Evolutionary conservation across 345 rosid genomes (phyloP).

Genomic region (Moricandia moricandioides): DNA sequence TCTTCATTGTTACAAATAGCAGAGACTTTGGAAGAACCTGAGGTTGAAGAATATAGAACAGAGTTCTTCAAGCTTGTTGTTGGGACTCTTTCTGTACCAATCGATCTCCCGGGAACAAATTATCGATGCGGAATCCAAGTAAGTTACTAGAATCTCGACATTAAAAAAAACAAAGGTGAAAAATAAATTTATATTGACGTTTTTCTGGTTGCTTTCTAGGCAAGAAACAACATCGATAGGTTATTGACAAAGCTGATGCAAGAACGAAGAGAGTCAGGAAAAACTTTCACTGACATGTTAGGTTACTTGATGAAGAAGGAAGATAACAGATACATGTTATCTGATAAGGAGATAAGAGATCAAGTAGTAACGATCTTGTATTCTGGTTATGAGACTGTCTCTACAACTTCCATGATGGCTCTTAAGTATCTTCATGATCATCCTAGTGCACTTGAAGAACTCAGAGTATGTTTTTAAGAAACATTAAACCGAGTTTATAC

Average conservation of each 20-base stretch:
- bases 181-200: not conserved
- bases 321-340: slow-evolving; percentile 44
- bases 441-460: slow-evolving; percentile 62
- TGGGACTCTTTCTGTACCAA: slow-evolving; percentile 75
- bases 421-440: slow-evolving; percentile 83
- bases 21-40: slow-evolving; percentile 40
- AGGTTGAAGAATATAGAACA: slow-evolving; percentile 52
- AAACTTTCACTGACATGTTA: slow-evolving; percentile 59
- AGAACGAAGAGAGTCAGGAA: slow-evolving; percentile 53
- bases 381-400: slow-evolving; percentile 86
- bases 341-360: slow-evolving; percentile 70
- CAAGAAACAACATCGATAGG: slow-evolving; percentile 55
- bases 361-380: slow-evolving; percentile 74
- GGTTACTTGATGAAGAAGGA: slow-evolving; percentile 60
- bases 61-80: slow-evolving; percentile 76
- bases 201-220: slow-evolving; percentile 42
- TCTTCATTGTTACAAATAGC: slow-evolving; percentile 71
- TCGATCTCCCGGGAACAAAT: slow-evolving; percentile 64
- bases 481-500: not conserved
- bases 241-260: slow-evolving; percentile 52
- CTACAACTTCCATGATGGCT: slow-evolving; percentile 91
- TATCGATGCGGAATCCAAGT: slow-evolving; percentile 66
- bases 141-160: not conserved
- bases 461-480: slow-evolving; percentile 50
- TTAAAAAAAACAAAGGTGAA: not conserved